Evolutionary conservation across 176 grass and related monocot genomes (phyloP), one percentile per base, ranked within the genome.

Genomic region (Elymus sibiricus): DNA sequence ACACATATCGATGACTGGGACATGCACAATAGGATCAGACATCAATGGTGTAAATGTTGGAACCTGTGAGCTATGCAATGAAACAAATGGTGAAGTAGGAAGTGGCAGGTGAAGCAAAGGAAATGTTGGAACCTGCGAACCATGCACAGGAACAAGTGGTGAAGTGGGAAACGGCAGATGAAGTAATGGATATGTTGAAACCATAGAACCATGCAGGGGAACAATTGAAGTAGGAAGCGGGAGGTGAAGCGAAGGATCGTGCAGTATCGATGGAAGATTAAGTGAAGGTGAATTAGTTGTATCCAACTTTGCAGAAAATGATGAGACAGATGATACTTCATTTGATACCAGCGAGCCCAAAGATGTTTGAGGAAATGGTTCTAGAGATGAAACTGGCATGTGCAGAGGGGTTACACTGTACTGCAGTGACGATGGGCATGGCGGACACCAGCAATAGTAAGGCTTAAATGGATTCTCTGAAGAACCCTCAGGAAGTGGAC

Each of bases 401-500:
- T 88, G 81, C 26, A 87, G 64, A 14, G 93, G 84, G 17, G 63
- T 80, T 27, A 94, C 79, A 34, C 61, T 75, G 51, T 92, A 94
- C 68, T 93, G 88, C 44, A 98, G 73, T 42, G 88, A 89, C 37
- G 95, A 92, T 65, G 89, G 93, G 62, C 88, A 83, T 26, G 94
- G 92, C n/a, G 92, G 97, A 62, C 97, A 98, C 97, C 91, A 96
- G 86, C 97, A 98, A 42, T 98, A 98, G 77, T 94, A 95, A 69
- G 97, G 94, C 83, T 93, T 94, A 67, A 96, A 95, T 5, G 79
- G 69, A 70, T 88, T 90, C 62, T 86, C 87, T 27, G 73, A 66
- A 76, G 47, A 76, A 66, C 51, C 83, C 68, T 81, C 78, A 70
- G 93, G 65, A 7, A 86, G 37, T 0, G 94, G 84, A 80, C 74